A percentile compares a stretch with the other conserved stretches of the same genome.
Evolutionary conservation across 2,329 filamentous ascomycete species (phyloP).

Genomic region (Bipolaris gigantea): DNA sequence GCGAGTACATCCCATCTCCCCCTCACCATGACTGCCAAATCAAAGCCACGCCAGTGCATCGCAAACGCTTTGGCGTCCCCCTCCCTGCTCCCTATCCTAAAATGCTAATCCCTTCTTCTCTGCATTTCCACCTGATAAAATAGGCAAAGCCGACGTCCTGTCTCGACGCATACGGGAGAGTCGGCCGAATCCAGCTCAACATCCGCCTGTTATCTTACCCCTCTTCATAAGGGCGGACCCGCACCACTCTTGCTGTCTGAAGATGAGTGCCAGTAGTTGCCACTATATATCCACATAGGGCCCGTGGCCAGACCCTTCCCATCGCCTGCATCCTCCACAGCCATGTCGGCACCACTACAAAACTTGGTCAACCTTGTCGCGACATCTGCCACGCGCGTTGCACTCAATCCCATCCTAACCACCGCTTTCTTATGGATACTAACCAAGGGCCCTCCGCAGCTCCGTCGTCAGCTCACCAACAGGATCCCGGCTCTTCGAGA

Average conservation of each 20-base stretch:
- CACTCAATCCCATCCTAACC: constrained; percentile 37
- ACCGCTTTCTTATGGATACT: constrained; percentile 36
- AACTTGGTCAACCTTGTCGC: constrained; percentile 24
- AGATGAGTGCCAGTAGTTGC: not conserved
- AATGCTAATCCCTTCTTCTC: too few species aligned
- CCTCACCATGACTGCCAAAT: too few species aligned
- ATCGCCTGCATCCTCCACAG: not conserved
- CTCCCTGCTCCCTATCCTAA: too few species aligned
- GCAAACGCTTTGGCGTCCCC: too few species aligned
- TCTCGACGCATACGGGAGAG: not conserved
- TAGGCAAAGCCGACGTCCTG: constrained; percentile 6
- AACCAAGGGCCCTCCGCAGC: constrained; percentile 31
- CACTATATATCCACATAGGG: not conserved
- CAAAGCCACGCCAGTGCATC: too few species aligned
- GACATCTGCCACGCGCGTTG: constrained; percentile 24
- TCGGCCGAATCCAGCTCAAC: not conserved
- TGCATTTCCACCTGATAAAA: too few species aligned
- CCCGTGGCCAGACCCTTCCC: not conserved
- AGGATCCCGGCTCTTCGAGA: constrained; percentile 28
- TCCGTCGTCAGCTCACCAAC: constrained; percentile 28
- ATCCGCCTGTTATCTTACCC: constrained; percentile 1
- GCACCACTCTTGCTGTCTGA: not conserved
- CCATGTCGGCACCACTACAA: constrained; percentile 27
- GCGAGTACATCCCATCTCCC: not conserved
- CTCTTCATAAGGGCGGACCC: constrained; percentile 6